Base-by-base conservation (phyloP, 2,329 filamentous ascomycete species). In the Colletotrichum horii region DNA sequence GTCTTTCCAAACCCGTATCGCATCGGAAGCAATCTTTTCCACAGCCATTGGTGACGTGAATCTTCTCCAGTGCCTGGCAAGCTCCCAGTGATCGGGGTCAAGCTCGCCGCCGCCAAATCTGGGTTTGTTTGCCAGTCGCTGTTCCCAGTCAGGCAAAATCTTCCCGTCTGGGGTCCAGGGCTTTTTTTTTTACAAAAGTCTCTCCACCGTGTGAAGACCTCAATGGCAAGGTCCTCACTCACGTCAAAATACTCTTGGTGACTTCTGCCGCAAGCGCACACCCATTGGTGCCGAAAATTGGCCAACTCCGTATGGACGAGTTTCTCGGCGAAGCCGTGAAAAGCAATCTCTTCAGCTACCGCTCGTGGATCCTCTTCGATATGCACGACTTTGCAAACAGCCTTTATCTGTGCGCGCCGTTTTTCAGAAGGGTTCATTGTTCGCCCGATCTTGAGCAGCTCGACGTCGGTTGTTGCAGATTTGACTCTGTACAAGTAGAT, bases 221-320 rank as follows among this genome's bases (percentile, higher is more conserved):
- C 55, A 14, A 69, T 19, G 11, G 66, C 71, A 24, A 56, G 7
- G 4, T 70, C 55, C 12, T 73, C 71, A 24, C 56, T 43, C n/a
- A 70, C 71, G 16, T 55, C 15, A 3, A 70, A 73, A 24, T 73
- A 73, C 60, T 73, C 71, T 3, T 22, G 70, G 16, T 73, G 71
- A 6, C 4, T 32, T 3, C 8, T 26, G 1, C 12, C 19, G 38
- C 71, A 73, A 1, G 4, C 4, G 8, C 71, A 73, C 19, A 3
- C 11, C 36, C 30, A 56, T 7, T 22, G 11, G 26, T 69, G 28
- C 8, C 30, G 38, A n/a, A 70, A 73, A 9, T 70, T 73, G 6
- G 7, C 8, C 32, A 73, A 56, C 38, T 73, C 71, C 14, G 26
- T 14, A 12, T 70, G 71, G 9, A 70, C 26, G 48, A 73, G 19